These are phyloP conservation scores for Rhodotorula mucilaginosa DNA, from an alignment of 1,284 basidiomycete genomes.

Conservation along the genomic window DNA sequence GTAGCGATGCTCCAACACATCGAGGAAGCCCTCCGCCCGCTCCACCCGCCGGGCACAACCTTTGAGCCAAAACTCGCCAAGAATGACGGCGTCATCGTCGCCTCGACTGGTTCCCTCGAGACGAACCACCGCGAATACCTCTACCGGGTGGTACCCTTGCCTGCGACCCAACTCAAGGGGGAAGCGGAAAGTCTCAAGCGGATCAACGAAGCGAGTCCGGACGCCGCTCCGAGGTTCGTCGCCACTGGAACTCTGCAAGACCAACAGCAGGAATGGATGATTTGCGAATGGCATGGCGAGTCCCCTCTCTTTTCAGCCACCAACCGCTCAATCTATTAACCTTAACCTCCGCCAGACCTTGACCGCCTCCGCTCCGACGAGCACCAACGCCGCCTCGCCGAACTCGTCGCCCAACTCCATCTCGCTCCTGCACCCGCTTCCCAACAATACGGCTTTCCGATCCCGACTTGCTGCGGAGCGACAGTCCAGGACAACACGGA, in stretches of 20 bases:
- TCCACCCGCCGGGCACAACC: too few species aligned
- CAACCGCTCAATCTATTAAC: too few species aligned
- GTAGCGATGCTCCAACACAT: too few species aligned
- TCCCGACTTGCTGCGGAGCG: slow-evolving; percentile 24
- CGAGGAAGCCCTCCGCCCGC: too few species aligned
- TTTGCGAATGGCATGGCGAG: slow-evolving; percentile 30
- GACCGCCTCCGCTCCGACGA: background rate
- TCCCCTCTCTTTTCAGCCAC: too few species aligned
- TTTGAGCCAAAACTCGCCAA: too few species aligned
- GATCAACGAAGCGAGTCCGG: slow-evolving; percentile 16
- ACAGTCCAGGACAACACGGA: slow-evolving; percentile 22
- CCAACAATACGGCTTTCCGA: slow-evolving; percentile 11
- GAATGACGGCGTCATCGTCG: too few species aligned
- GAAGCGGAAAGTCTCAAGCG: slow-evolving; percentile 21
- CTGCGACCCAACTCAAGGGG: slow-evolving; percentile 22
- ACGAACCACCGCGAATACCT: slow-evolving; percentile 7
- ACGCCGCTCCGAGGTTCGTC: slow-evolving; percentile 2
- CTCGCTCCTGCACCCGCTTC: background rate
- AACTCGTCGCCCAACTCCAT: slow-evolving; percentile 13
- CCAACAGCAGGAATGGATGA: slow-evolving; percentile 12
- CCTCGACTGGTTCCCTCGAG: background rate
- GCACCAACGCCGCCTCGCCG: slow-evolving; percentile 8
- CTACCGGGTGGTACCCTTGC: background rate
- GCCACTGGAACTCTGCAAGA: slow-evolving; percentile 6
- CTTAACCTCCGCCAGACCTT: background rate